Percentiles rank a stretch among this genome's conserved stretches.
phyloP scores from a whole-genome alignment of 345 rosid genomes.

The Melaleuca quinquenervia region DNA sequence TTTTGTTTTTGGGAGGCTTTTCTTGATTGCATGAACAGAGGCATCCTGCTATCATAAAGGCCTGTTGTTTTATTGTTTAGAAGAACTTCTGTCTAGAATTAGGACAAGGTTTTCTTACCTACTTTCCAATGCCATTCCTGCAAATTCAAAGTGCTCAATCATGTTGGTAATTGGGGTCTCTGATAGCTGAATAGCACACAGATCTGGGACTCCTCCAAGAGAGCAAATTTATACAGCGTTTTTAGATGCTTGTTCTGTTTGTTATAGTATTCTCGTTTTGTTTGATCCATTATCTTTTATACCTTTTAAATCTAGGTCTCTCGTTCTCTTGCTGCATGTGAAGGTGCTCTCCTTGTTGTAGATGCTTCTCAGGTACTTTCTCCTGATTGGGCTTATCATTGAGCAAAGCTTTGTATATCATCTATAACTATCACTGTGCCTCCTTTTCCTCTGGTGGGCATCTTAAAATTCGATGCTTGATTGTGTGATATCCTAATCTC shows the following conservation, averaged over 20 bases:
- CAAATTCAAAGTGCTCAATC: neutral
- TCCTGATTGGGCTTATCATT: neutral
- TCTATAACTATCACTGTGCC: neutral
- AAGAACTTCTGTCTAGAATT: neutral
- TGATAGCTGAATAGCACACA: neutral
- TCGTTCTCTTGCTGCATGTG: slow-evolving; percentile 98
- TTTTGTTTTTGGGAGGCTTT: neutral
- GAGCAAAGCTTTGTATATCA: neutral
- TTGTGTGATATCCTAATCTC: neutral
- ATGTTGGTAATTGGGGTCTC: neutral
- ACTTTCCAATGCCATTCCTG: neutral
- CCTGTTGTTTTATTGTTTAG: neutral
- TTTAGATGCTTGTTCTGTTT: neutral
- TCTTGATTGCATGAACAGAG: neutral
- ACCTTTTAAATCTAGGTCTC: slow-evolving; percentile 49
- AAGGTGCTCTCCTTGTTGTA: slow-evolving; percentile 98
- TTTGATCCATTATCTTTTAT: neutral
- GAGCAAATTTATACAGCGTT: neutral
- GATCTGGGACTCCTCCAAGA: neutral
- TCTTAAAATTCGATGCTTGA: neutral
- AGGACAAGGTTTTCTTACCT: neutral
- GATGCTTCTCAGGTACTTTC: slow-evolving; percentile 90
- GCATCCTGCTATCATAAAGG: neutral
- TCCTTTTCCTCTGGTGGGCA: neutral
- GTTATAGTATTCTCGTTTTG: neutral